phyloP scores from a whole-genome alignment of 2,329 filamentous ascomycete genomes.

The Emergomyces orientalis region DNA sequence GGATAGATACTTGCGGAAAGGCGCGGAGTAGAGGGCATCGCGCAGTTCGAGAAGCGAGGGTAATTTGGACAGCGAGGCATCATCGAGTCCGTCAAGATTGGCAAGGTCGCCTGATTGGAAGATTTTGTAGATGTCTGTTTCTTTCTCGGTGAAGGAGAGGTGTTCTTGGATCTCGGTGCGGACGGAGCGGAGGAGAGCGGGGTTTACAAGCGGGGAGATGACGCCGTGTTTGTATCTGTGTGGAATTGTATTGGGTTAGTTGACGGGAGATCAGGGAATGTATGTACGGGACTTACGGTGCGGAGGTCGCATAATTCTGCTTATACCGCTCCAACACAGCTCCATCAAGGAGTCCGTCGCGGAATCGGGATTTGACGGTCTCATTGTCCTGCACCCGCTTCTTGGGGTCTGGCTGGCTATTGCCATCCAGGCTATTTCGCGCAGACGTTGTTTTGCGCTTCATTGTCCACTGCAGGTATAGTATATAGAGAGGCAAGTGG shows the following conservation, averaged over 20 bases:
- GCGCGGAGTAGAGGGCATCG: slow-evolving; percentile 83
- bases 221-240: slow-evolving; percentile 80
- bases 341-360: slow-evolving; percentile 36
- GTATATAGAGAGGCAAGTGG: neutral
- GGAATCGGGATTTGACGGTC: slow-evolving; percentile 34
- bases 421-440: slow-evolving; percentile 23
- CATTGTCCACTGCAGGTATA: slow-evolving; percentile 20
- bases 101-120: slow-evolving; percentile 96
- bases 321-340: slow-evolving; percentile 36
- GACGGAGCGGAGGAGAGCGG: slow-evolving; percentile 72
- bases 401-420: slow-evolving; percentile 29
- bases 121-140: slow-evolving; percentile 99
- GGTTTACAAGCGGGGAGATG: slow-evolving; percentile 70
- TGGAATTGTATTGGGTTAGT: neutral
- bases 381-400: slow-evolving; percentile 33
- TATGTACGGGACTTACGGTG: slow-evolving; percentile 28
- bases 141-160: slow-evolving; percentile 93
- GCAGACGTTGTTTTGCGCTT: slow-evolving; percentile 36
- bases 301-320: slow-evolving; percentile 34
- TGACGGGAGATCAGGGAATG: neutral
- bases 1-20: slow-evolving; percentile 83
- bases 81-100: slow-evolving; percentile 88
- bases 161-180: slow-evolving; percentile 82
- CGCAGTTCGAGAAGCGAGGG: slow-evolving; percentile 86
- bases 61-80: slow-evolving; percentile 72